Base-by-base conservation (phyloP, 768 basidiomycete species). In the Piloderma croceum region DNA sequence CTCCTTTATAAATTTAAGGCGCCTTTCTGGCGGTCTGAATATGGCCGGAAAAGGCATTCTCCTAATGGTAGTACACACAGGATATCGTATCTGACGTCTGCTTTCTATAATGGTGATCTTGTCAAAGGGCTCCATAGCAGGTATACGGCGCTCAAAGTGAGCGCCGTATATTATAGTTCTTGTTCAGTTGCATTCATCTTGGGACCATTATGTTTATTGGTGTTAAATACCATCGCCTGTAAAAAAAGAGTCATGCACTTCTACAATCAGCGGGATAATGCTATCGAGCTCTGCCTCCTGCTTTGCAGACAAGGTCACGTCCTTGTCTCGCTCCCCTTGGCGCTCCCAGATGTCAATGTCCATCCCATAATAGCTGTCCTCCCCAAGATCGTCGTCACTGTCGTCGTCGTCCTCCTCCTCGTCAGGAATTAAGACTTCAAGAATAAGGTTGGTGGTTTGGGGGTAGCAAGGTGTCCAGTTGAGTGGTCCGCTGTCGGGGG, bases 391-490 rank as follows among this genome's bases (percentile, higher is more conserved):
- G 34, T 34, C 34, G 29, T 41, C 43, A 25, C 34, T 29, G 18
- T 44, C 29, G 18, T 43, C 47, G 20, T 46, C 43, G 19, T 49
- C 38, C n/a, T n/a, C n/a, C n/a, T n/a, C n/a, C 33, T 48, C 44
- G 24, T 45, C 39, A 45, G 44, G 25, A 31, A 43, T 34, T 12
- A n/a, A 39, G 42, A 46, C 39, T 24, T 41, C 47, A 19, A 39
- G 24, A 44, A 44, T 36, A 44, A 22, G 38, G 34, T 47, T 38
- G 31, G 39, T 37, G 36, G 7, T 34, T 35, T 41, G 12, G 43
- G 48, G 41, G 39, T 47, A n/a, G n/a, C n/a, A 39, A 40, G 47
- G 44, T 37, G 45, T 49, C 48, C 48, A 52, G 47, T 51, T 36
- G 40, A 52, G 45, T 38, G 48, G 42, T 46, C 45, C 50, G 32